Evolutionary conservation across 805 yeast species (phyloP), one percentile per base, ranked within the genome.

Genomic region (Cyberlindnera bimundalis): DNA sequence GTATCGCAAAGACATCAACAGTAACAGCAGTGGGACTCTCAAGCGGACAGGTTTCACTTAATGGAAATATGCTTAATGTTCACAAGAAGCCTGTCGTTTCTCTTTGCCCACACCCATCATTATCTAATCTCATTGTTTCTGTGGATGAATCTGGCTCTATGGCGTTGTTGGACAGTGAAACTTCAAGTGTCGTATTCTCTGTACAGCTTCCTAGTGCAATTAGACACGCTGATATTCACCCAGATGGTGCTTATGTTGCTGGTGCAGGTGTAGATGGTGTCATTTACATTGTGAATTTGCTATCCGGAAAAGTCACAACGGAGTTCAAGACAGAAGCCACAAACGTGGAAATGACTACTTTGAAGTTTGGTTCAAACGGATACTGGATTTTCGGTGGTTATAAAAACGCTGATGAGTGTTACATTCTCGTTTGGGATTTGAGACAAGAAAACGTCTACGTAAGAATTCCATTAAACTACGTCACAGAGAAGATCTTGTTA

Each of bases 281-380:
- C 8, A 62, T 72, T 1, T 40, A 39, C 4, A 52, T 71, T 5
- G 57, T 57, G 38, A 67, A 65, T 37, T 33, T 71, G 16, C 56
- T 65, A 15, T 54, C 55, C 18, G 68, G 71, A 5, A 52, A 54
- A 63, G 60, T 6, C 2, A 55, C 56, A 6, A 49, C 63, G 3
- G 54, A 54, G 9, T 37, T 65, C 27, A 28, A 33, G 16, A 27
- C 29, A 10, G 37, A 18, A 9, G 42, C 49, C 1, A 27, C 39
- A 1, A n/a, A 20, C 6, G 33, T 19, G 16, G 16, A 18, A 11
- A 61, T 74, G 9, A 47, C 58, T 6, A 57, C 62, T n/a, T 41
- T 80, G 11, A 52, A 57, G 30, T 81, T 79, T 60, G 83, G 81
- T 2, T 63, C 67, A 21, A 83, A 83, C 53, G 91, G 91, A 2